Conservation (phyloP, 1,284 basidiomycete genomes). For the Irpex rosettiformis region DNA sequence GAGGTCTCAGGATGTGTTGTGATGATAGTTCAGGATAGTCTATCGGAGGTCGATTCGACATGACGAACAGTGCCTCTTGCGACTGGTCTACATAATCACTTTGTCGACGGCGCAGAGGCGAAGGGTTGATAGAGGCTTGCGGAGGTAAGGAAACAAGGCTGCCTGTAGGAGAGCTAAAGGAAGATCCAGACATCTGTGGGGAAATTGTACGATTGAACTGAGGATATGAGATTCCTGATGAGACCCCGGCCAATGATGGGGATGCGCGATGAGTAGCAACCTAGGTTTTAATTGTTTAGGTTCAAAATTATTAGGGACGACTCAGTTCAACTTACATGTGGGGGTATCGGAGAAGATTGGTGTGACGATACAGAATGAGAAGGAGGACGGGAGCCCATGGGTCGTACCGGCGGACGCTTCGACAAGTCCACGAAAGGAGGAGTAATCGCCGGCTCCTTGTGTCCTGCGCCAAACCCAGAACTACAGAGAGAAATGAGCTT, state of each 20-base stretch:
- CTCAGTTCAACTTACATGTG: slow-evolving; percentile 35
- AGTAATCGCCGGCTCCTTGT: slow-evolving; percentile 9
- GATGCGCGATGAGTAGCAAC: slow-evolving; percentile 29
- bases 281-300: slow-evolving; percentile 16
- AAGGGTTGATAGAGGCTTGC: slow-evolving; percentile 75
- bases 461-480: not conserved
- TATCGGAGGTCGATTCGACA: slow-evolving; percentile 50
- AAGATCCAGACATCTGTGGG: slow-evolving; percentile 33
- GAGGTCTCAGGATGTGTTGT: slow-evolving; percentile 66
- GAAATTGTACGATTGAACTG: slow-evolving; percentile 33
- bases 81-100: slow-evolving; percentile 80
- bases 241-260: slow-evolving; percentile 28
- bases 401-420: slow-evolving; percentile 33
- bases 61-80: slow-evolving; percentile 61
- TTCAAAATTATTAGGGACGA: not conserved
- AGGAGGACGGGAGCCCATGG: slow-evolving; percentile 33
- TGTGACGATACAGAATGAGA: slow-evolving; percentile 39
- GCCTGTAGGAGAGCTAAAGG: slow-evolving; percentile 32
- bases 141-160: slow-evolving; percentile 61
- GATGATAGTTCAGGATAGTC: slow-evolving; percentile 77
- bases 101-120: slow-evolving; percentile 65
- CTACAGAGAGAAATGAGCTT: not conserved
- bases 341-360: slow-evolving; percentile 35
- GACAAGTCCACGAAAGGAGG: slow-evolving; percentile 26
- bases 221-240: slow-evolving; percentile 47